These are phyloP conservation scores for Pythium volutum DNA, from an alignment of 352 stramenopile species.

Conservation along the genomic window DNA sequence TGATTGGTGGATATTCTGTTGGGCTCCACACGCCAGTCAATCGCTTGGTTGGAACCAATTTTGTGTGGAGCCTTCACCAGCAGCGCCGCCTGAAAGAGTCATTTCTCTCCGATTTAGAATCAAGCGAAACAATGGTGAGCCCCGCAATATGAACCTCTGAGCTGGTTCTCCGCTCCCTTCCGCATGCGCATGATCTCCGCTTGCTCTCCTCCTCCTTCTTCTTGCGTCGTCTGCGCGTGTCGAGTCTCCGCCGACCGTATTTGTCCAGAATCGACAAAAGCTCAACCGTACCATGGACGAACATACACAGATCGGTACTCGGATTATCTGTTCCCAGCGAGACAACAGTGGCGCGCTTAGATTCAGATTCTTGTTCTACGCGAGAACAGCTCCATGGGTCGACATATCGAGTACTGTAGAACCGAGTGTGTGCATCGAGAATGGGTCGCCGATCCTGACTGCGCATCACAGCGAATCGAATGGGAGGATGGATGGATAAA, in stretches of 20 bases:
- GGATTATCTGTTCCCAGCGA: neutral
- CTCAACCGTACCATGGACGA: no score
- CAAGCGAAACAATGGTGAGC: slow-evolving; percentile 65
- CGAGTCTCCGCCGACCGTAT: neutral
- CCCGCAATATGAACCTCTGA: neutral
- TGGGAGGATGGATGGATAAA: neutral
- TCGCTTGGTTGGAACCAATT: slow-evolving; percentile 29
- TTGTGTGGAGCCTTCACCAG: slow-evolving; percentile 18
- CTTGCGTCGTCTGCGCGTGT: neutral
- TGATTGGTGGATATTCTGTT: slow-evolving; percentile 16
- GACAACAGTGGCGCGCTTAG: neutral
- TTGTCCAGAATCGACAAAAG: neutral
- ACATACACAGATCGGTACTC: neutral
- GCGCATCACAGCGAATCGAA: neutral
- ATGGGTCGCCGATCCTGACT: neutral
- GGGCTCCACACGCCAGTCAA: slow-evolving; percentile 26
- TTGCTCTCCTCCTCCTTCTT: slow-evolving; percentile 3
- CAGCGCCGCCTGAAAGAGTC: slow-evolving; percentile 8
- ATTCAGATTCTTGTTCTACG: neutral
- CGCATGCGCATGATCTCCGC: neutral
- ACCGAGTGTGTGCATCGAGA: neutral
- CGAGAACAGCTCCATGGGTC: neutral
- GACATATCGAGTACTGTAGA: neutral
- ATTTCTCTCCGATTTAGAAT: slow-evolving; percentile 34
- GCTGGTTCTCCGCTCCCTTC: neutral